A percentile compares a stretch with the other conserved stretches of the same genome.
Conservation (phyloP, 1,139 yeast genomes). For the Keqinozyma sinolaborantium region DNA sequence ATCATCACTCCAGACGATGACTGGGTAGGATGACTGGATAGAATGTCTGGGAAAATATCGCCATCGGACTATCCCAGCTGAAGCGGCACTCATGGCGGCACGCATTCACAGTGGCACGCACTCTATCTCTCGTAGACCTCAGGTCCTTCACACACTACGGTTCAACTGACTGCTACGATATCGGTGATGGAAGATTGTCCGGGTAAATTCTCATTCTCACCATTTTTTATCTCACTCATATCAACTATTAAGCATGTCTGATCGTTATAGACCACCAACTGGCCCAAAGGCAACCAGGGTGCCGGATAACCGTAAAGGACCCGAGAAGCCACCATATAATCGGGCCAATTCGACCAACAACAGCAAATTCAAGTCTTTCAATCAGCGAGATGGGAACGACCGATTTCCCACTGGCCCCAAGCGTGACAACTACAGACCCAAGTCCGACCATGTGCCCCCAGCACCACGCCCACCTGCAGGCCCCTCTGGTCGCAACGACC, state of each 20-base stretch:
- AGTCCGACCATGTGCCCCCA: slow-evolving; percentile 2
- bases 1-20: no score
- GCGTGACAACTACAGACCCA: neutral
- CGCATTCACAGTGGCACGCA: no score
- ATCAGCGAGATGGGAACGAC: neutral
- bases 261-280: slow-evolving; percentile 35
- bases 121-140: no score
- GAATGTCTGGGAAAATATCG: no score
- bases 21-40: no score
- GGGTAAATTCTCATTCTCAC: neutral
- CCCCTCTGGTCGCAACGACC: slow-evolving; percentile 2
- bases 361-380: neutral
- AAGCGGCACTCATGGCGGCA: no score
- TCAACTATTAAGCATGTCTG: slow-evolving; percentile 28
- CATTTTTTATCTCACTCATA: neutral
- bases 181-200: no score
- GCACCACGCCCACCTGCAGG: neutral
- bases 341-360: neutral
- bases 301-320: slow-evolving; percentile 5
- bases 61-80: no score
- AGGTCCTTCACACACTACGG: no score
- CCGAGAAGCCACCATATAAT: neutral
- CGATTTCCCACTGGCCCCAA: neutral
- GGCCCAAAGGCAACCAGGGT: slow-evolving; percentile 32
- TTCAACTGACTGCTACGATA: no score